phyloP scores from a whole-genome alignment of 805 yeast species.

The Wickerhamomyces hampshirensis region DNA sequence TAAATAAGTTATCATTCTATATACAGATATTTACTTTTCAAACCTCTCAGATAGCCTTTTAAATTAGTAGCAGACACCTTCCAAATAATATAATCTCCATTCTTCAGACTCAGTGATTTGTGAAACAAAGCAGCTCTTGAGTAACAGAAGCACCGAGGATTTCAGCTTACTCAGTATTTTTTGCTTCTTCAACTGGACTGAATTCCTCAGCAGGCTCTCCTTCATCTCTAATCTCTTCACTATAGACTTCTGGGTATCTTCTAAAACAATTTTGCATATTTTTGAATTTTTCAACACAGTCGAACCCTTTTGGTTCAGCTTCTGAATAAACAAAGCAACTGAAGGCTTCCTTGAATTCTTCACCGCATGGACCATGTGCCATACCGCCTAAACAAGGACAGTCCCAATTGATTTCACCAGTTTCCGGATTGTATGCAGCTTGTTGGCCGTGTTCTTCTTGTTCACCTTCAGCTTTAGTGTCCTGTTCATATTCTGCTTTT shows the following conservation, averaged over 20 bases:
- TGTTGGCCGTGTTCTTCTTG: constrained; percentile 36
- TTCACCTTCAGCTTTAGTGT: constrained; percentile 19
- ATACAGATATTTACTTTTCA: constrained; percentile 1
- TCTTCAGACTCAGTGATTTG: constrained; percentile 8
- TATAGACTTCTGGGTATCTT: constrained; percentile 86
- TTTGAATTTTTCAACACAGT: constrained; percentile 87
- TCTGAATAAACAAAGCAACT: constrained; percentile 92
- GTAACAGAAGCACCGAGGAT: constrained; percentile 11
- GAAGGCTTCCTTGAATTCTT: constrained; percentile 90
- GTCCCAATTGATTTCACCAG: constrained; percentile 99
- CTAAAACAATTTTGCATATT: constrained; percentile 94
- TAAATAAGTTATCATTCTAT: background rate
- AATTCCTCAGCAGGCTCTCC: constrained; percentile 38
- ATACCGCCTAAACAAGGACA: constrained; percentile 99
- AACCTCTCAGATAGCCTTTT: background rate
- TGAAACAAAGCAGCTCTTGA: too few relatives aligned
- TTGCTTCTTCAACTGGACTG: constrained; percentile 14
- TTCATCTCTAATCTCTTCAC: constrained; percentile 85
- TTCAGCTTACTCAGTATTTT: constrained; percentile 11
- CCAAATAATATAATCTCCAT: constrained; percentile 10
- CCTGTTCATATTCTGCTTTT: constrained; percentile 4
- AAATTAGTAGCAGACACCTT: constrained; percentile 2
- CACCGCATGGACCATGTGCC: constrained; percentile 99
- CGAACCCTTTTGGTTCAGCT: constrained; percentile 94
- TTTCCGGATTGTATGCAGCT: constrained; percentile 90